Evolutionary conservation across 495 filamentous ascomycete species (phyloP), one percentile per base, ranked within the genome.

Genomic region (Penicillium waksmanii): DNA sequence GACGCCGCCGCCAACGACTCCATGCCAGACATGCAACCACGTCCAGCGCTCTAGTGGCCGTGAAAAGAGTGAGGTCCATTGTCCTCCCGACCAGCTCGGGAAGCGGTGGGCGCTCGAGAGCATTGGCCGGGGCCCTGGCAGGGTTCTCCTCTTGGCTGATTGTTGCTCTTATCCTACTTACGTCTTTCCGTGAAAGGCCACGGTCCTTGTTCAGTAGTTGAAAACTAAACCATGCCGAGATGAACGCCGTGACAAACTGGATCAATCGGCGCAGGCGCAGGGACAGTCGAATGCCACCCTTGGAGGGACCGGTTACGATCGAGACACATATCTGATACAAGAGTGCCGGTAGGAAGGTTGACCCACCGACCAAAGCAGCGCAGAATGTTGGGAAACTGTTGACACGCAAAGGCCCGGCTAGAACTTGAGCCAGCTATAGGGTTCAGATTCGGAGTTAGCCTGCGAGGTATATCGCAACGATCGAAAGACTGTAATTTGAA

Each of bases 41-140:
- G 70, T 96, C 91, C 18, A 90, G 67, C 43, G 93, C 93, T 63
- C 91, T 83, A 9, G 85, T 85, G 44, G 84, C 73, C n/a, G 88
- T 84, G 68, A 95, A 94, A 35, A 96, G 77, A 2, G 93, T 95
- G 31, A 97, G 82, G 72, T 96, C 92, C 66, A 97, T 81, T 11
- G 92, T 96, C 55, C 86, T 85, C 53, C 93, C 93, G 4, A 86
- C 90, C 55, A 86, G 75, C 9, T 73, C 68, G 48, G 59, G 63
- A 27, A 50, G 57, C 53, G 56, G 25, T 19, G 33, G 40, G 57
- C 66, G 57, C 54, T 56, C 56, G 34, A 50, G 52, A 43, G 58
- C 2, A 63, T 59, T 56, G 61, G 35, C 40, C 43, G 79, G 58
- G 73, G 66, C 58, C 76, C 82, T 53, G 75, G 76, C 60, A 80